Evolutionary conservation across 345 rosid species (phyloP).

Genomic region (Jatropha curcas): DNA sequence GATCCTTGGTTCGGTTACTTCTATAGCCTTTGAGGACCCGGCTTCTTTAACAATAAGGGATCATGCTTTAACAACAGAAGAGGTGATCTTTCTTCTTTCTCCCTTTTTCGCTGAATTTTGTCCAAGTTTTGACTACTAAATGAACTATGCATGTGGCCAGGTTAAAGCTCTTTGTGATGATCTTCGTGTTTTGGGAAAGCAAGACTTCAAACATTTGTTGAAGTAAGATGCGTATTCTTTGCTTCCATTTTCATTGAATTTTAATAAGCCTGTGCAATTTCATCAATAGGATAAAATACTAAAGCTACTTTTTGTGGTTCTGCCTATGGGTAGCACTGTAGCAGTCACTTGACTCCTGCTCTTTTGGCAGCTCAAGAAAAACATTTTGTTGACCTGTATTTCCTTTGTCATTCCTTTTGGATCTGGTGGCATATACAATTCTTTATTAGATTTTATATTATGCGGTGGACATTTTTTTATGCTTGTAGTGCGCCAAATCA

Average conservation of each 20-base stretch:
- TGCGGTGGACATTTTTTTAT: background rate
- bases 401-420: background rate
- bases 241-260: too few relatives aligned
- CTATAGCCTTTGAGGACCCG: constrained; percentile 67
- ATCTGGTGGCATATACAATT: background rate
- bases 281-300: background rate
- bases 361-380: background rate
- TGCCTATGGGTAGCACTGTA: background rate
- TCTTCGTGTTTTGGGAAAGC: constrained; percentile 86
- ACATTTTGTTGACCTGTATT: background rate
- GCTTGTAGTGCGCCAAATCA: background rate
- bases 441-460: background rate
- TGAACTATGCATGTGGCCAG: constrained; percentile 37
- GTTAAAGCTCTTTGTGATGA: constrained; percentile 85
- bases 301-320: background rate
- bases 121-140: background rate
- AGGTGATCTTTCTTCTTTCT: constrained; percentile 41
- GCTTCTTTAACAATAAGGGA: constrained; percentile 58
- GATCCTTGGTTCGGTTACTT: constrained; percentile 81
- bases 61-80: constrained; percentile 73
- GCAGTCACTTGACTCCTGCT: too few relatives aligned
- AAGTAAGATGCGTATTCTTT: constrained; percentile 56
- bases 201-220: constrained; percentile 84
- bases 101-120: background rate
- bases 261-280: background rate